These are phyloP conservation scores for Rutstroemia sp. DNA, from an alignment of 2,329 filamentous ascomycete species.

Conservation along the genomic window DNA sequence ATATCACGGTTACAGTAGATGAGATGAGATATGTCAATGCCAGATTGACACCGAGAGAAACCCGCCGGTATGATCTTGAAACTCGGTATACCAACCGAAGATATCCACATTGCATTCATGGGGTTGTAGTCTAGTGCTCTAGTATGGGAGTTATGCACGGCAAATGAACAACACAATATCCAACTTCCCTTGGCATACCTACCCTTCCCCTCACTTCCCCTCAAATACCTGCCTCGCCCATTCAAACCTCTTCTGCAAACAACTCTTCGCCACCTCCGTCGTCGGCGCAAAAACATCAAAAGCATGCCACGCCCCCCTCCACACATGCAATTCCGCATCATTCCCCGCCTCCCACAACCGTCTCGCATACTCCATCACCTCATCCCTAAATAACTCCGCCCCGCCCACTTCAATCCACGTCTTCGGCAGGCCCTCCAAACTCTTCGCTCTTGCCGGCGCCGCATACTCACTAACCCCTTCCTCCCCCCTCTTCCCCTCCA, in stretches of 20 bases:
- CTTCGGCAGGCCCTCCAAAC: slow-evolving; percentile 27
- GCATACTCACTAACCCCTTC: slow-evolving; percentile 28
- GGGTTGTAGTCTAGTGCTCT: no score
- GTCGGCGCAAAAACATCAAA: not conserved
- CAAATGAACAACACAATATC: no score
- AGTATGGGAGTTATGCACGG: no score
- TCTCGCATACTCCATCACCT: slow-evolving; percentile 30
- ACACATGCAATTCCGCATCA: slow-evolving; percentile 31
- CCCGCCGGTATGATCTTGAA: no score
- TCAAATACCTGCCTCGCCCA: not conserved
- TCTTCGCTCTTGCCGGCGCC: slow-evolving; percentile 26
- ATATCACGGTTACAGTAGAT: no score
- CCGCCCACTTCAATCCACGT: slow-evolving; percentile 32
- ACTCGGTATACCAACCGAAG: no score
- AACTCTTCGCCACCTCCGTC: not conserved
- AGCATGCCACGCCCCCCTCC: slow-evolving; percentile 24
- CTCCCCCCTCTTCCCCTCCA: slow-evolving; percentile 22
- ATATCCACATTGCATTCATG: no score
- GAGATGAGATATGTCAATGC: no score
- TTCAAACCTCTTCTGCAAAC: not conserved
- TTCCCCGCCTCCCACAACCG: slow-evolving; percentile 31
- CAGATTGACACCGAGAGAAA: no score
- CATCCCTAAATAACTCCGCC: slow-evolving; percentile 31
- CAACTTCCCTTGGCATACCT: no score
- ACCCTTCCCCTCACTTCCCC: no score